phyloP scores from a whole-genome alignment of 1,139 yeast species.

The Meyerozyma athensensis region DNA sequence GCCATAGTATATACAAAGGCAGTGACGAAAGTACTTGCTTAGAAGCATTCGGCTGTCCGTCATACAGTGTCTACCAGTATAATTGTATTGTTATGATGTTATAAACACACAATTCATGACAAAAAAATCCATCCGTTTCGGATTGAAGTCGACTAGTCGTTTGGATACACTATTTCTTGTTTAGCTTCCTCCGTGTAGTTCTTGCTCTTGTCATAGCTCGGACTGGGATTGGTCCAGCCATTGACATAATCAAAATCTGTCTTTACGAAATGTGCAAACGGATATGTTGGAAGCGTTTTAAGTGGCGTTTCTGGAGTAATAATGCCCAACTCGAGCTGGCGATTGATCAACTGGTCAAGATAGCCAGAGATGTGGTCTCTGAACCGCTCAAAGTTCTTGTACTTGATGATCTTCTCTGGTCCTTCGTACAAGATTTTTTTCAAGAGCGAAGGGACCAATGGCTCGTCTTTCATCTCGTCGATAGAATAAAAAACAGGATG shows the following conservation, averaged over 20 bases:
- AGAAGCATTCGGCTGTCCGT: too few relatives aligned
- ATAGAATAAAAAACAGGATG: constrained; percentile 68
- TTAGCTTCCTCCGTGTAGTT: constrained; percentile 22
- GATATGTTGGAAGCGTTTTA: constrained; percentile 58
- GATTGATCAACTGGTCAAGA: constrained; percentile 49
- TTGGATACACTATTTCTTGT: constrained; percentile 14
- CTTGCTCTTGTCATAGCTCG: constrained; percentile 18
- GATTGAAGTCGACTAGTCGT: constrained; percentile 11
- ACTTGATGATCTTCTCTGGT: constrained; percentile 59
- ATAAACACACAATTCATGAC: constrained; percentile 3
- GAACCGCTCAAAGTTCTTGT: constrained; percentile 54
- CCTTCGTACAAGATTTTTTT: constrained; percentile 61
- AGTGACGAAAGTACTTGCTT: too few relatives aligned
- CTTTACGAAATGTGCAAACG: constrained; percentile 50
- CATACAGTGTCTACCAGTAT: too few relatives aligned
- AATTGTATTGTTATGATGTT: too few relatives aligned
- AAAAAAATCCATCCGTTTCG: constrained; percentile 1
- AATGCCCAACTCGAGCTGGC: constrained; percentile 55
- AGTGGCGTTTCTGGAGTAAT: constrained; percentile 54
- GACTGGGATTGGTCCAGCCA: constrained; percentile 44
- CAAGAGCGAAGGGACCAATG: constrained; percentile 62
- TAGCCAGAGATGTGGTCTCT: constrained; percentile 58
- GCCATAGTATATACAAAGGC: too few relatives aligned
- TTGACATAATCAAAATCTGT: constrained; percentile 35
- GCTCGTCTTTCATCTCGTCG: constrained; percentile 77